These are phyloP conservation scores for Phytophthora agathidicida DNA, from an alignment of 352 stramenopile species.

Conservation along the genomic window DNA sequence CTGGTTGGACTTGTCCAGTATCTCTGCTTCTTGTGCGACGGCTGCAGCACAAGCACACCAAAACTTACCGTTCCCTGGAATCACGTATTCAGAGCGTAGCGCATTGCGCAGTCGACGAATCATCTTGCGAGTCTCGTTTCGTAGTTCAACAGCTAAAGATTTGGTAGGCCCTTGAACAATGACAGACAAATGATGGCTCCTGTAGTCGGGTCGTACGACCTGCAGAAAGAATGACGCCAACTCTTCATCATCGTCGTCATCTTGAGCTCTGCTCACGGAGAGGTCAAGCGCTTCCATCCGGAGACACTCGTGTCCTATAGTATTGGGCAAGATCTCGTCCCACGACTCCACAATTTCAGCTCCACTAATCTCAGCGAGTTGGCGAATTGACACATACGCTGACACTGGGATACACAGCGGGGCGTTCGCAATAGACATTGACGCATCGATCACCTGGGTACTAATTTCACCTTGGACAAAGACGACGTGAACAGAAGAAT, in stretches of 20 bases:
- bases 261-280: slow-evolving; percentile 4
- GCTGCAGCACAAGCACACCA: slow-evolving; percentile 35
- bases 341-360: slow-evolving; percentile 32
- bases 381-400: slow-evolving; percentile 11
- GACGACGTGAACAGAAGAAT: slow-evolving; percentile 11
- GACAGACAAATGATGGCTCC: slow-evolving; percentile 17
- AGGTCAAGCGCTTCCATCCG: slow-evolving; percentile 14
- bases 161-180: slow-evolving; percentile 26
- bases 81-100: slow-evolving; percentile 19
- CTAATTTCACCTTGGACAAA: slow-evolving; percentile 30
- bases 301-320: slow-evolving; percentile 21
- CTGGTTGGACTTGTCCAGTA: not conserved
- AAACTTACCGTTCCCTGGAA: slow-evolving; percentile 30
- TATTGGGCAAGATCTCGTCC: slow-evolving; percentile 30
- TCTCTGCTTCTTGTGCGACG: slow-evolving; percentile 8
- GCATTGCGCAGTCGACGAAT: slow-evolving; percentile 29
- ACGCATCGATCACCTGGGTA: slow-evolving; percentile 11
- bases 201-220: not conserved
- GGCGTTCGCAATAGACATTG: slow-evolving; percentile 1
- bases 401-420: slow-evolving; percentile 29
- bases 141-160: slow-evolving; percentile 28
- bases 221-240: slow-evolving; percentile 19
- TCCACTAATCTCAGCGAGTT: slow-evolving; percentile 33
- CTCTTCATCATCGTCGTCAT: slow-evolving; percentile 21
- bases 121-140: slow-evolving; percentile 13